Conservation (phyloP, 192 early-diverging fungal genomes). For the Coemansia sp. region DNA sequence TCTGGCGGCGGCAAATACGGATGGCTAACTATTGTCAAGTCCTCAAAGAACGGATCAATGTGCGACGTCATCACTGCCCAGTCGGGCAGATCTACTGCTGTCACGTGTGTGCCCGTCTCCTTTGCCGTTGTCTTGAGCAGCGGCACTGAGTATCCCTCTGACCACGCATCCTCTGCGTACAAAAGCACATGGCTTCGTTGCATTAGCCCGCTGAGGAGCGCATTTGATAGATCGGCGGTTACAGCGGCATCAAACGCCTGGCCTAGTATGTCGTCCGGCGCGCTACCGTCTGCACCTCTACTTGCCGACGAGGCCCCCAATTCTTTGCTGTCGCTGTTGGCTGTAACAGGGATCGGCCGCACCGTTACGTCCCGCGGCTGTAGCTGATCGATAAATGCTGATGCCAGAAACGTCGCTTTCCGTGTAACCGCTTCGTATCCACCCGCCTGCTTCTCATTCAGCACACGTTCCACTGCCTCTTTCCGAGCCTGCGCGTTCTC, state of each 20-base stretch:
- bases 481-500: slow-evolving; percentile 24
- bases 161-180: slow-evolving; percentile 52
- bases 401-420: slow-evolving; percentile 8
- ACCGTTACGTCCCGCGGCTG: slow-evolving; percentile 18
- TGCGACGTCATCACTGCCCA: slow-evolving; percentile 44
- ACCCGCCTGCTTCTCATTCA: slow-evolving; percentile 10
- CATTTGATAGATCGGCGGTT: slow-evolving; percentile 31
- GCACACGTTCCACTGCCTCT: slow-evolving; percentile 21
- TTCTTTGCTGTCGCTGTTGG: neutral
- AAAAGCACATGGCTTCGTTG: slow-evolving; percentile 44
- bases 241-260: slow-evolving; percentile 30
- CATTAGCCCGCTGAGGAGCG: slow-evolving; percentile 29
- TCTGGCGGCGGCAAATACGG: slow-evolving; percentile 52
- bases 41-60: slow-evolving; percentile 46
- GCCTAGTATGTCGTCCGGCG: neutral
- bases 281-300: neutral
- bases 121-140: slow-evolving; percentile 20
- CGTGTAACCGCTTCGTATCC: neutral
- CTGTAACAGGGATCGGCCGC: slow-evolving; percentile 5
- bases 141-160: slow-evolving; percentile 46
- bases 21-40: slow-evolving; percentile 52
- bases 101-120: slow-evolving; percentile 23
- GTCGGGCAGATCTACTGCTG: slow-evolving; percentile 46
- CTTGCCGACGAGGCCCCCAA: neutral
- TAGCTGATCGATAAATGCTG: slow-evolving; percentile 41